Conservation (phyloP, 495 filamentous ascomycete genomes). For the Hypoxylon lenormandii region DNA sequence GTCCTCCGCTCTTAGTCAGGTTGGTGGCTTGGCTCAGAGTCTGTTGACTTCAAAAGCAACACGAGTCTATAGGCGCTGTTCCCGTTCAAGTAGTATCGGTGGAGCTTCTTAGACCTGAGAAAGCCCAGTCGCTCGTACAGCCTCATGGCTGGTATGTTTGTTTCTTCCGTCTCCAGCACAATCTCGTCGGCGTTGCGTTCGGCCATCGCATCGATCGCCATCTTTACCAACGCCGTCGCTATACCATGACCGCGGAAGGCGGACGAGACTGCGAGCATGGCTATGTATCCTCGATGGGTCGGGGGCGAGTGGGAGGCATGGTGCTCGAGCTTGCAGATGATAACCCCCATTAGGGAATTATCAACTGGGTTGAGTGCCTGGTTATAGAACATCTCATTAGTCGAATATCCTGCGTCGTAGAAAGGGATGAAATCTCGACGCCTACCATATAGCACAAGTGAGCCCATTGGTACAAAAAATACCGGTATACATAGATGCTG, state of each 20-base stretch:
- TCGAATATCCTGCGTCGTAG: background rate
- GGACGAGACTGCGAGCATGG: slow-evolving; percentile 91
- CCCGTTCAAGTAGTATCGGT: slow-evolving; percentile 96
- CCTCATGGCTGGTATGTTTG: slow-evolving; percentile 89
- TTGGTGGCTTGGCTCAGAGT: slow-evolving; percentile 45
- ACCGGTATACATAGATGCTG: slow-evolving; percentile 99
- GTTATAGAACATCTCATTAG: slow-evolving; percentile 22
- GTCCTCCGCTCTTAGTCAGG: slow-evolving; percentile 41
- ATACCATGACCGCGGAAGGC: slow-evolving; percentile 86
- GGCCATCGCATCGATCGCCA: slow-evolving; percentile 93
- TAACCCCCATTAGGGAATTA: slow-evolving; percentile 77
- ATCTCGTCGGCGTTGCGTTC: slow-evolving; percentile 88
- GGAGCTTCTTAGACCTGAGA: slow-evolving; percentile 88
- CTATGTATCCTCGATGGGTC: slow-evolving; percentile 92
- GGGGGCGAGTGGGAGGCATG: slow-evolving; percentile 77
- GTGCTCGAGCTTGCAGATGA: slow-evolving; percentile 94
- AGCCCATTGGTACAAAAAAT: slow-evolving; percentile 98
- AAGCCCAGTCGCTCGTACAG: slow-evolving; percentile 96
- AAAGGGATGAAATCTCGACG: background rate
- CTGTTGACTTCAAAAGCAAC: slow-evolving; percentile 76
- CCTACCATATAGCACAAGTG: slow-evolving; percentile 91
- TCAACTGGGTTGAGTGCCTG: slow-evolving; percentile 74
- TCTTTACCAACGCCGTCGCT: slow-evolving; percentile 85
- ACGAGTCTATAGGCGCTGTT: slow-evolving; percentile 92
- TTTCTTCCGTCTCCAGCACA: slow-evolving; percentile 95